phyloP scores from a whole-genome alignment of 768 basidiomycete genomes.

The Boletus coccyginus region DNA sequence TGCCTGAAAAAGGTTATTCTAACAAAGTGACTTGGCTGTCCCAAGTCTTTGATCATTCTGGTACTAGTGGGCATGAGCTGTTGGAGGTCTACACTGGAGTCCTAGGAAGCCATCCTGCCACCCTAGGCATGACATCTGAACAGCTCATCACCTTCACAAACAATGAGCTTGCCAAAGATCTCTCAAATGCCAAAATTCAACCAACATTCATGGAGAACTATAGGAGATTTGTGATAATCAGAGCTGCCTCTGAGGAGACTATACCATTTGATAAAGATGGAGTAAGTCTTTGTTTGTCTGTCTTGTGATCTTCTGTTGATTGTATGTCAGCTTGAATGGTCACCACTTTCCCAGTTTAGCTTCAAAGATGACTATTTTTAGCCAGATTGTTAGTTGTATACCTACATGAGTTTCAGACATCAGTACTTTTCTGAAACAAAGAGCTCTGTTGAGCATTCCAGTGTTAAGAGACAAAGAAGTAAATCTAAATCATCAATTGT shows the following conservation, averaged over 20 bases:
- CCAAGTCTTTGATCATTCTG: slow-evolving; percentile 14
- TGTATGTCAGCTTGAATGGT: slow-evolving; percentile 56
- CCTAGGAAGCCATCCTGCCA: slow-evolving; percentile 26
- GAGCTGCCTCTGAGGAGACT: slow-evolving; percentile 32
- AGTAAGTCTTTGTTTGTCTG: slow-evolving; percentile 36
- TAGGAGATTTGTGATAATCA: slow-evolving; percentile 65
- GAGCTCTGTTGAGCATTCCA: not conserved
- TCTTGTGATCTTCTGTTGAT: not conserved
- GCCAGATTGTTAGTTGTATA: not conserved
- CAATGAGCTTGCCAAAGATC: slow-evolving; percentile 45
- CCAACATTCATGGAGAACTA: slow-evolving; percentile 59
- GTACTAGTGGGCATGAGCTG: slow-evolving; percentile 31
- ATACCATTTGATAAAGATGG: slow-evolving; percentile 36
- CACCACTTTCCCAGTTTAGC: slow-evolving; percentile 42
- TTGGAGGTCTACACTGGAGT: slow-evolving; percentile 40
- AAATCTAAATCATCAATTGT: not conserved
- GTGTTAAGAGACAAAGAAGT: not conserved
- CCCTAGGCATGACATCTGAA: slow-evolving; percentile 30
- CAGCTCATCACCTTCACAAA: slow-evolving; percentile 41
- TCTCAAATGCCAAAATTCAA: slow-evolving; percentile 56
- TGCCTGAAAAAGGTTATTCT: slow-evolving; percentile 40
- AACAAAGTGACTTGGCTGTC: slow-evolving; percentile 25
- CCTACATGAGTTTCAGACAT: not conserved
- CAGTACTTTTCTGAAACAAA: not conserved
- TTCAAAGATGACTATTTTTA: slow-evolving; percentile 59